Conservation (phyloP, 2,329 filamentous ascomycete genomes). For the Myrmaecium sp. region DNA sequence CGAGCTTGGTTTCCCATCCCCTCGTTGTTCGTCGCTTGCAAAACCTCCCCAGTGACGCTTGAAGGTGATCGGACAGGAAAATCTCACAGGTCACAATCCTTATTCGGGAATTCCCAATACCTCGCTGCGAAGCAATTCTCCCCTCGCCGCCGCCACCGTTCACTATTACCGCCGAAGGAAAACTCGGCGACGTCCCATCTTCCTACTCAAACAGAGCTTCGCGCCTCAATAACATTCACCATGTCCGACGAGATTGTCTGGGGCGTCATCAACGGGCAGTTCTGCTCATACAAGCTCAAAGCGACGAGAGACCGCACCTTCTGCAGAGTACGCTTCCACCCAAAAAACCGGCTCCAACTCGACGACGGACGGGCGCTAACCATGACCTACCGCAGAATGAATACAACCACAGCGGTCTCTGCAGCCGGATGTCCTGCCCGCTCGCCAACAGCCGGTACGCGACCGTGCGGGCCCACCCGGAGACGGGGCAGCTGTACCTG, state of each 20-base stretch:
- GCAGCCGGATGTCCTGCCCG: constrained; percentile 76
- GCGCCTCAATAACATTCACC: constrained; percentile 31
- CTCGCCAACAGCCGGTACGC: constrained; percentile 87
- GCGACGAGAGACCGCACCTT: constrained; percentile 76
- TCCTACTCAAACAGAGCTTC: too few relatives aligned
- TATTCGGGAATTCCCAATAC: too few relatives aligned
- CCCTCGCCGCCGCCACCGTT: too few relatives aligned
- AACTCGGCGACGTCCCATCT: too few relatives aligned
- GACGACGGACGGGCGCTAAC: background rate
- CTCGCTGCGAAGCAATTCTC: too few relatives aligned
- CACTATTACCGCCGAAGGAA: too few relatives aligned
- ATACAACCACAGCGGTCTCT: constrained; percentile 73
- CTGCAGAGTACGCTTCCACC: constrained; percentile 45
- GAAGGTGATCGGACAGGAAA: too few relatives aligned
- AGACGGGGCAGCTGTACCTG: constrained; percentile 71
- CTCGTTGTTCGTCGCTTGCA: too few relatives aligned
- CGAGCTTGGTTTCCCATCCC: too few relatives aligned
- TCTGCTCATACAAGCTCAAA: constrained; percentile 92
- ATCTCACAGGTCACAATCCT: too few relatives aligned
- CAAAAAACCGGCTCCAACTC: constrained; percentile 2
- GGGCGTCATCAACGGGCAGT: constrained; percentile 91
- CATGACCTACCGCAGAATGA: too few relatives aligned
- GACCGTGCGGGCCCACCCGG: constrained; percentile 68
- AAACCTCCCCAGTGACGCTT: too few relatives aligned
- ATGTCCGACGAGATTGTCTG: constrained; percentile 93